Evolutionary conservation across 2,329 filamentous ascomycete genomes (phyloP).

Genomic region (Neurospora sp.): DNA sequence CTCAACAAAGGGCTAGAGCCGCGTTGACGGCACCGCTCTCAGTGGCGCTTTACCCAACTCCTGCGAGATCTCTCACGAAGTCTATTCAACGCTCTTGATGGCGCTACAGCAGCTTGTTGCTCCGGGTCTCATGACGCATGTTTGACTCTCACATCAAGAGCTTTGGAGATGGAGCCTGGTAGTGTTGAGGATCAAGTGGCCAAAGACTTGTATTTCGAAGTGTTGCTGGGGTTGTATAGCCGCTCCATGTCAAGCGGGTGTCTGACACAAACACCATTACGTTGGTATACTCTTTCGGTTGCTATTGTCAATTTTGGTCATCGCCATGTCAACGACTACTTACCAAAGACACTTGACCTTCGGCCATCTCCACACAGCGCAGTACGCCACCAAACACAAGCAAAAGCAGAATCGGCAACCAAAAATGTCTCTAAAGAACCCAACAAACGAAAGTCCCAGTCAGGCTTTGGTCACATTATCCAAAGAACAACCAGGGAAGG

Average conservation of each 20-base stretch:
- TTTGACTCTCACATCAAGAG: background rate
- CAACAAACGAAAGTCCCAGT: background rate
- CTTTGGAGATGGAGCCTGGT: background rate
- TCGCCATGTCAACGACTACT: background rate
- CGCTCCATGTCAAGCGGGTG: background rate
- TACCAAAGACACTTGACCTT: background rate
- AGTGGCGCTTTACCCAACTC: background rate
- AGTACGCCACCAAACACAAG: background rate
- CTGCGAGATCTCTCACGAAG: background rate
- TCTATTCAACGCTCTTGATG: background rate
- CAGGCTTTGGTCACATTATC: accelerated
- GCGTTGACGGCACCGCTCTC: background rate
- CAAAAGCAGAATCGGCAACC: background rate
- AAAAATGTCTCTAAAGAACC: background rate
- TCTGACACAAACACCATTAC: background rate
- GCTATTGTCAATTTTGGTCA: background rate
- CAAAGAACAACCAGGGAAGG: background rate
- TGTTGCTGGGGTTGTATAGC: background rate
- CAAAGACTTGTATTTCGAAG: background rate
- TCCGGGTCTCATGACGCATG: background rate
- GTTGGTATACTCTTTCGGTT: background rate
- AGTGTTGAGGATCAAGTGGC: background rate
- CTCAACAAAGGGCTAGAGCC: slow-evolving; percentile 5
- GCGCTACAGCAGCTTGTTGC: background rate
- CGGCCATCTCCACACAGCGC: too few relatives aligned